phyloP scores from a whole-genome alignment of 139 green algal genomes.

The Dunaliella primolecta region DNA sequence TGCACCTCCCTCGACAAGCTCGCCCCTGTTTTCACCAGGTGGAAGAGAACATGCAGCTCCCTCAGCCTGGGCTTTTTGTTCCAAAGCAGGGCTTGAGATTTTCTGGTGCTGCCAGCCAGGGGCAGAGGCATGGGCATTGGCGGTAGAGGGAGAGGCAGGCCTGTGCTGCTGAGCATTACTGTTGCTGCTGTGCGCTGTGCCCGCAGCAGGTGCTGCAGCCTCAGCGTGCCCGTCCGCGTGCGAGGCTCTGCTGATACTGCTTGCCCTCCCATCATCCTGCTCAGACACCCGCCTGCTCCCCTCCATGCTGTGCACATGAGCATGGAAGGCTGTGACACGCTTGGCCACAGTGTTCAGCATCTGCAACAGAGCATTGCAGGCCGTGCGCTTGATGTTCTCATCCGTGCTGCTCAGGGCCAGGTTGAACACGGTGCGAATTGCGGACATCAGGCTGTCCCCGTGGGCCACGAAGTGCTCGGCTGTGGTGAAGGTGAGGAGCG shows the following conservation, averaged over 20 bases:
- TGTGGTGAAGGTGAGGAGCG: slow-evolving; percentile 80
- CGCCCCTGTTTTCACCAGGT: not conserved
- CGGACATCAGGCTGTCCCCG: slow-evolving; percentile 79
- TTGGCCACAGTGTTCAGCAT: slow-evolving; percentile 88
- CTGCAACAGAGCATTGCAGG: slow-evolving; percentile 78
- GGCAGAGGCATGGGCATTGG: not conserved
- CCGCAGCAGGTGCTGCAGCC: too few relatives aligned
- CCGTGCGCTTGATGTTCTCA: slow-evolving; percentile 69
- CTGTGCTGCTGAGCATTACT: slow-evolving; percentile 6
- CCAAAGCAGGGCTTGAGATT: not conserved
- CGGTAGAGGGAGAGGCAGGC: not conserved
- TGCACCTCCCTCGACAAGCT: not conserved
- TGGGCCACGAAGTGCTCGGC: slow-evolving; percentile 88
- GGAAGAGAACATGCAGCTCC: not conserved
- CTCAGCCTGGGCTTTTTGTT: not conserved
- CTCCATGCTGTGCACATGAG: not conserved
- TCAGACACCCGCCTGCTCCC: not conserved
- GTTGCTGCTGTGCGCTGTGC: not conserved
- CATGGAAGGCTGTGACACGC: slow-evolving; percentile 57
- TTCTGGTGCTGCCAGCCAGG: not conserved
- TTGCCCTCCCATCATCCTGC: not conserved
- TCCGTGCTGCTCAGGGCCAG: slow-evolving; percentile 74
- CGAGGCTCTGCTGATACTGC: too few relatives aligned
- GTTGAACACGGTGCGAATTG: slow-evolving; percentile 83
- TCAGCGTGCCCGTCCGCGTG: not conserved